Evolutionary conservation across 306 rosid species (phyloP).

Genomic region (Fagus sylvatica): DNA sequence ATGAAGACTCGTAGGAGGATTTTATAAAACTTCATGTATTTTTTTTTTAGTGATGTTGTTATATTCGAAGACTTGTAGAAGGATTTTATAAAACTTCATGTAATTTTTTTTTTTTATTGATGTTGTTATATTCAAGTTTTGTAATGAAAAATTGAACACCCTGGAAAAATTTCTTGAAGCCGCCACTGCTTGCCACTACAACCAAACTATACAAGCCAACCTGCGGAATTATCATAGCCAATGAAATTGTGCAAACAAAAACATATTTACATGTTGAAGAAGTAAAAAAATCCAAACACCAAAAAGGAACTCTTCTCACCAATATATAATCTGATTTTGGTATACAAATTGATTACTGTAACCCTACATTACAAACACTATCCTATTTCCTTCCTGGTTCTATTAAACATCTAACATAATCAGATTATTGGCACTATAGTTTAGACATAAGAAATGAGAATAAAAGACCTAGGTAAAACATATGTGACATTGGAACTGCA

Average conservation of each 20-base stretch:
- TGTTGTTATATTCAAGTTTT: no score
- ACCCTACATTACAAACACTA: conserved; percentile 52
- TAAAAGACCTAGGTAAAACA: background rate
- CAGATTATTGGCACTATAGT: conserved; percentile 47
- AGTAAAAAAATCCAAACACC: conserved; percentile 10
- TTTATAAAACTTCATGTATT: no score
- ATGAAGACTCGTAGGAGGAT: no score
- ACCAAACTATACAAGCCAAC: no score
- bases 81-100: no score
- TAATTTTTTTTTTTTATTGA: no score
- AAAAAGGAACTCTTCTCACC: conserved; percentile 11
- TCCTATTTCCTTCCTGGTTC: conserved; percentile 42
- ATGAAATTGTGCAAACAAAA: background rate
- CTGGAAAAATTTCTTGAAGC: no score
- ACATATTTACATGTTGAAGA: background rate
- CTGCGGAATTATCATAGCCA: no score
- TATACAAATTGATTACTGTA: conserved; percentile 50
- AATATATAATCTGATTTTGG: conserved; percentile 40
- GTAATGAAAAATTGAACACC: no score
- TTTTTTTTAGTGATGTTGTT: no score
- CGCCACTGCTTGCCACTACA: no score
- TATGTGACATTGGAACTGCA: conserved; percentile 23
- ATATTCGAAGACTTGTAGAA: no score
- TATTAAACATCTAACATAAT: conserved; percentile 49
- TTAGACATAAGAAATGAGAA: conserved; percentile 33